Evolutionary conservation across 2,329 filamentous ascomycete genomes (phyloP), one percentile per base, ranked within the genome.

Genomic region (Mycocentrospora acerina): DNA sequence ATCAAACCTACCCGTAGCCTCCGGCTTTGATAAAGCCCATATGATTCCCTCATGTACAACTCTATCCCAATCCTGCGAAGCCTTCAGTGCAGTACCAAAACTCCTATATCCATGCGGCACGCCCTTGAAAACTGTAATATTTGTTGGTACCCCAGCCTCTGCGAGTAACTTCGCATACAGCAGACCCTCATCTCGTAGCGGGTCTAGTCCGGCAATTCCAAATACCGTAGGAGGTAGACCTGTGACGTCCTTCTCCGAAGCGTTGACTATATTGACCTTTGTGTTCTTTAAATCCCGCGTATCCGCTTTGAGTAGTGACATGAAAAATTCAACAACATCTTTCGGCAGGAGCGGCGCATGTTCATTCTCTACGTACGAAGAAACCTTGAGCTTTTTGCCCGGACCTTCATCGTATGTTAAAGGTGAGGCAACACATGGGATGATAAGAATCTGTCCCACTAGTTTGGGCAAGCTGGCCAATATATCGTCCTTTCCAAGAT

Each of bases 31-130:
- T 17, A 73, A 31, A 6, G 59, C 56, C 74, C 73, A 77, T 7
- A 42, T 35, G 12, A 76, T 72, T 0, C 73, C 74, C 8, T 69
- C 49, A 25, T 71, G 66, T 16, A 73, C 62, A 9, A 71, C 66
- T 17, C 59, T 50, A 33, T 76, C 73, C 71, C 71, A 76, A 24
- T 67, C 50, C 19, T 62, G 55, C 4, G 60, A 67, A 17, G 64
- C 67, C 10, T 66, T 60, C 8, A 76, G 33, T n/a, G 57, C 62
- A 8, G 67, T 62, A 3, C 69, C 69, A 40, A 70, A 73, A 7
- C 70, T 77, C 29, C 71, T 58, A 48, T 78, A 78, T 0, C 71
- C 73, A 59, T 81, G 78, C 0, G 78, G 78, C 1, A 80, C 57
- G 0, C 78, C 77, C 17, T 64, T 69, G 53, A 79, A 79, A 1